Conservation (phyloP, 495 filamentous ascomycete genomes). For the Talaromyces thailandensis region DNA sequence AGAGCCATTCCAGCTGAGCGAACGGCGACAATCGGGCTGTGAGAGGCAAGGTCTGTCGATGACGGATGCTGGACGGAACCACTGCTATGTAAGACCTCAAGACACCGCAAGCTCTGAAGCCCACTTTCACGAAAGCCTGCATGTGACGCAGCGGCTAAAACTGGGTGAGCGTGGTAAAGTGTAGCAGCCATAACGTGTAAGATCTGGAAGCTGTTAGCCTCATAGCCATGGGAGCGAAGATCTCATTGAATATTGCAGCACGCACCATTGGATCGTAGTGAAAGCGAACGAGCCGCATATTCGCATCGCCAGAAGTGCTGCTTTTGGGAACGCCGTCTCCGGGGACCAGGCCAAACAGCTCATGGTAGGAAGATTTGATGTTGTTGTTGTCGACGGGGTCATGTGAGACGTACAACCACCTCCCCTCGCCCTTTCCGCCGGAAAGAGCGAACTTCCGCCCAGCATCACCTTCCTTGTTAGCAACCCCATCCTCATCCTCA, state of each 20-base stretch:
- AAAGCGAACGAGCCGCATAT: constrained; percentile 64
- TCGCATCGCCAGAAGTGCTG: constrained; percentile 11
- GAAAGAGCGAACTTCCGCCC: constrained; percentile 37
- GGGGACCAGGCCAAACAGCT: constrained; percentile 25
- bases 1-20: constrained; percentile 71
- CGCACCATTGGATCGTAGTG: constrained; percentile 92
- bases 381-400: constrained; percentile 44
- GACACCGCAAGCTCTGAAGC: constrained; percentile 34
- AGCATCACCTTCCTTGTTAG: constrained; percentile 11
- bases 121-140: constrained; percentile 89
- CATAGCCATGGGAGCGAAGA: background rate
- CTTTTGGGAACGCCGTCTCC: constrained; percentile 22
- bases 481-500: background rate
- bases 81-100: constrained; percentile 22
- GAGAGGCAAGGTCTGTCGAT: constrained; percentile 15
- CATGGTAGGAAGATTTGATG: constrained; percentile 14
- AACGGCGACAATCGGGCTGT: constrained; percentile 69
- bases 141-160: constrained; percentile 63
- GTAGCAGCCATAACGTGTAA: constrained; percentile 76
- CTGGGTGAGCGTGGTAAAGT: constrained; percentile 56
- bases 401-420: constrained; percentile 85
- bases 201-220: constrained; percentile 46
- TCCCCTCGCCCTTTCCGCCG: constrained; percentile 76
- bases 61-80: background rate
- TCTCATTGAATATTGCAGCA: background rate